Conservation (phyloP, 2,329 filamentous ascomycete genomes). For the Venturia asperata region DNA sequence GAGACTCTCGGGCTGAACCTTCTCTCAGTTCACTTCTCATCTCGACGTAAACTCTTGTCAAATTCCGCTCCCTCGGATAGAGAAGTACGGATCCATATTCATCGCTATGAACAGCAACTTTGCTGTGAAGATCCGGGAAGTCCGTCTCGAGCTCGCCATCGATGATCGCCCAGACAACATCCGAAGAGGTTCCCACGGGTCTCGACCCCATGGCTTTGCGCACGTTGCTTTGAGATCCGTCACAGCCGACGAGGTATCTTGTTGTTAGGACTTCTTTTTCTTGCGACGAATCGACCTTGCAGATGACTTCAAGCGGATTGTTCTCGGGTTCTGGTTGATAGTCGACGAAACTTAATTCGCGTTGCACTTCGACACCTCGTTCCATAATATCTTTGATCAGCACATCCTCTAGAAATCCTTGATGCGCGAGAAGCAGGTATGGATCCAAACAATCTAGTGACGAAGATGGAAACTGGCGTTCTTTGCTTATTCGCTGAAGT, state of each 20-base stretch:
- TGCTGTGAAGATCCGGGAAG: slow-evolving; percentile 70
- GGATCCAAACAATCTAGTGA: slow-evolving; percentile 46
- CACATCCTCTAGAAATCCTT: slow-evolving; percentile 67
- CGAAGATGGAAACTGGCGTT: slow-evolving; percentile 55
- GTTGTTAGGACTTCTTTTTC: slow-evolving; percentile 43
- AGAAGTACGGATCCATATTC: slow-evolving; percentile 63
- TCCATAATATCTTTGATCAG: slow-evolving; percentile 63
- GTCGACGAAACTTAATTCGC: slow-evolving; percentile 56
- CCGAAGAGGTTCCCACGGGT: slow-evolving; percentile 11
- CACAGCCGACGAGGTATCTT: slow-evolving; percentile 63
- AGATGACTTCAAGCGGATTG: slow-evolving; percentile 37
- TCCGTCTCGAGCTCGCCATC: slow-evolving; percentile 64
- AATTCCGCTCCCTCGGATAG: slow-evolving; percentile 64
- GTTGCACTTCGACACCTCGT: slow-evolving; percentile 55
- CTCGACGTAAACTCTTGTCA: slow-evolving; percentile 56
- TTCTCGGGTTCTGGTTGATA: slow-evolving; percentile 35
- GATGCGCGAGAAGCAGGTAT: slow-evolving; percentile 54
- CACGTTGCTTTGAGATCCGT: slow-evolving; percentile 65
- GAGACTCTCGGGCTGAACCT: slow-evolving; percentile 36
- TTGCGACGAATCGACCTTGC: slow-evolving; percentile 33
- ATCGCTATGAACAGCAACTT: slow-evolving; percentile 62
- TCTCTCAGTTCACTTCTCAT: slow-evolving; percentile 33
- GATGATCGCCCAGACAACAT: slow-evolving; percentile 57
- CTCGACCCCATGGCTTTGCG: slow-evolving; percentile 49
- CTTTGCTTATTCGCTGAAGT: slow-evolving; percentile 55